Evolutionary conservation across 202 grass and related monocot species (phyloP).

Genomic region (Schoenoplectus triqueter): DNA sequence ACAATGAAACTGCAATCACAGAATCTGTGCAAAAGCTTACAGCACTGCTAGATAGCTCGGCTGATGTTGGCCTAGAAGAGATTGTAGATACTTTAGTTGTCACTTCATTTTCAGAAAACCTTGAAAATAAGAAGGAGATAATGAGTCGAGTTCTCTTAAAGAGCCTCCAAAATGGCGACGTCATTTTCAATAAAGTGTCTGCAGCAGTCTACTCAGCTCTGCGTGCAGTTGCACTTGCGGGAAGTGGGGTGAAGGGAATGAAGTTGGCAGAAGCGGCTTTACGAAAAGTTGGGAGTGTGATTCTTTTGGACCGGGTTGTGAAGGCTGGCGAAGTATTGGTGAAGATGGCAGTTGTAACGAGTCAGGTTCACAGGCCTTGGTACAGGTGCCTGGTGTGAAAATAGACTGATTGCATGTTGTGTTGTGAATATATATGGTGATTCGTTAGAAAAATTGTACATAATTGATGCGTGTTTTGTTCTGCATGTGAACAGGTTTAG

Average conservation of each 20-base stretch:
- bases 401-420: constrained; percentile 23
- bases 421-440: constrained; percentile 52
- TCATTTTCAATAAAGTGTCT: constrained; percentile 71
- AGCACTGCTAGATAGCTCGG: constrained; percentile 55
- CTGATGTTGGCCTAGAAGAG: constrained; percentile 61
- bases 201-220: constrained; percentile 59
- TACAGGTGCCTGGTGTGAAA: constrained; percentile 57
- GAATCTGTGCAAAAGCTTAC: constrained; percentile 50
- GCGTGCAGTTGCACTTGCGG: constrained; percentile 56
- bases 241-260: constrained; percentile 54
- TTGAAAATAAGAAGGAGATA: constrained; percentile 59
- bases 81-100: constrained; percentile 66
- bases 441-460: constrained; percentile 47
- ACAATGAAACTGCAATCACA: constrained; percentile 50
- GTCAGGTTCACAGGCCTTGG: constrained; percentile 74
- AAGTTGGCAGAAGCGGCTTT: constrained; percentile 63
- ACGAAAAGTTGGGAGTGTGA: constrained; percentile 48
- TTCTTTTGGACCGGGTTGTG: constrained; percentile 52
- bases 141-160: constrained; percentile 73
- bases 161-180: constrained; percentile 65
- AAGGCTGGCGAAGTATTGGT: constrained; percentile 55
- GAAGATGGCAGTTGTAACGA: constrained; percentile 53
- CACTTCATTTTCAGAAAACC: constrained; percentile 49
- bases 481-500: constrained; percentile 47
- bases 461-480: constrained; percentile 38